These are phyloP conservation scores for Scedosporium boydii DNA, from an alignment of 2,329 filamentous ascomycete genomes.

Conservation along the genomic window DNA sequence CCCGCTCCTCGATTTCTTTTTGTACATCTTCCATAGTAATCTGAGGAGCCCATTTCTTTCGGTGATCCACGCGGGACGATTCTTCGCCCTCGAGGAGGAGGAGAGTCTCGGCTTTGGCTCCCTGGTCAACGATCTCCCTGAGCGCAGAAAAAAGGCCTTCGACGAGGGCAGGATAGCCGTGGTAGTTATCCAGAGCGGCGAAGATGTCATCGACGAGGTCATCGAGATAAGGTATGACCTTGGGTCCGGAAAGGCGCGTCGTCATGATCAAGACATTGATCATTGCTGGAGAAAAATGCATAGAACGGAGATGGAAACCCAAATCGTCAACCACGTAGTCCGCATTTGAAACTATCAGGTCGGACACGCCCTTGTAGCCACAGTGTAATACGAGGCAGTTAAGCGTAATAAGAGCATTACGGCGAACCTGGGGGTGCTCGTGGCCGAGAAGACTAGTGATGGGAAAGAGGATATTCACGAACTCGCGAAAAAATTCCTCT, in stretches of 20 bases:
- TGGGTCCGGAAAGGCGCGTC: slow-evolving; percentile 75
- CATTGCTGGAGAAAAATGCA: slow-evolving; percentile 84
- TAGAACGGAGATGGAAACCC: slow-evolving; percentile 77
- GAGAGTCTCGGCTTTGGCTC: slow-evolving; percentile 48
- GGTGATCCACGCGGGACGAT: slow-evolving; percentile 26
- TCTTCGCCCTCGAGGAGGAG: slow-evolving; percentile 35
- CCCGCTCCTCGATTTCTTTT: slow-evolving; percentile 53
- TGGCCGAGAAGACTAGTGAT: slow-evolving; percentile 83
- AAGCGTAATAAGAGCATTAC: slow-evolving; percentile 74
- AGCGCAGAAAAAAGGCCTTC: slow-evolving; percentile 78
- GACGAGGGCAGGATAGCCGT: slow-evolving; percentile 81
- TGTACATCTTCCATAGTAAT: slow-evolving; percentile 34
- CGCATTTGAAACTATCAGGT: slow-evolving; percentile 79
- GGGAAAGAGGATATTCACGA: slow-evolving; percentile 87
- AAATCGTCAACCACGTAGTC: slow-evolving; percentile 96
- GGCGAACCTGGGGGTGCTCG: slow-evolving; percentile 54
- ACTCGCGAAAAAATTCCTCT: slow-evolving; percentile 65
- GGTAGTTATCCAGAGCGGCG: slow-evolving; percentile 85
- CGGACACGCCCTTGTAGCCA: slow-evolving; percentile 62
- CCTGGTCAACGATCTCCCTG: slow-evolving; percentile 74
- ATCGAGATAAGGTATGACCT: slow-evolving; percentile 77
- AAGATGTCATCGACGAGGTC: slow-evolving; percentile 89
- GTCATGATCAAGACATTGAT: slow-evolving; percentile 92
- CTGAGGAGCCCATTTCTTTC: slow-evolving; percentile 23
- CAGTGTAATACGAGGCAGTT: slow-evolving; percentile 72